phyloP scores from a whole-genome alignment of 495 filamentous ascomycete genomes.

The Aspergillus conjunctus region DNA sequence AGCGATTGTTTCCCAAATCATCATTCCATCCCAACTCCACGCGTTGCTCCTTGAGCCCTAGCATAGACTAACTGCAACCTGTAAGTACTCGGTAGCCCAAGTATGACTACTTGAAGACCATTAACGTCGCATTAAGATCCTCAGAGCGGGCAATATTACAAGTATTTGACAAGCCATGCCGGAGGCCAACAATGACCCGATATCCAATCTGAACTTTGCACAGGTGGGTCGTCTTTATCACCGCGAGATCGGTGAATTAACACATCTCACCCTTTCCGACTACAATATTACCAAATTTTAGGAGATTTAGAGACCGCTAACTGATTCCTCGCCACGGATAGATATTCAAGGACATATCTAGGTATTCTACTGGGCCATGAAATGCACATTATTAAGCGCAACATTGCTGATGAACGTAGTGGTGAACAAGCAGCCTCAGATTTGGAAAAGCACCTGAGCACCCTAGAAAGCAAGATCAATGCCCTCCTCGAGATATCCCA shows the following conservation, averaged over 20 bases:
- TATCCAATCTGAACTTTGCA: not conserved
- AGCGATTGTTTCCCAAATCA: no score
- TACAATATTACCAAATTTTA: not conserved
- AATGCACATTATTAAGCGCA: not conserved
- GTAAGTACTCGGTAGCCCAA: no score
- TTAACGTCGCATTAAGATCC: no score
- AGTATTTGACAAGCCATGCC: constrained; percentile 9
- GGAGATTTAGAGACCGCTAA: not conserved
- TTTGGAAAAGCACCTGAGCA: constrained; percentile 56
- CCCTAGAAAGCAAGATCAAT: constrained; percentile 60
- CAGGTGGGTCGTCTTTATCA: not conserved
- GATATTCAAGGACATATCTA: constrained; percentile 9
- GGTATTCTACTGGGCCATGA: not conserved
- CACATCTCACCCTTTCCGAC: constrained; percentile 22
- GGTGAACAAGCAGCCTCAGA: constrained; percentile 60
- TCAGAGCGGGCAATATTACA: not conserved
- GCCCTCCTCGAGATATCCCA: constrained; percentile 55
- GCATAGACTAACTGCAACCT: no score
- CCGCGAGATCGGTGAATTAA: not conserved
- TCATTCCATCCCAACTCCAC: no score
- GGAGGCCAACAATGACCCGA: not conserved
- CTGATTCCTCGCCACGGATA: not conserved
- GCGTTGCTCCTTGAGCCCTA: no score
- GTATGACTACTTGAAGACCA: no score
- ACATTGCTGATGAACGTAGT: constrained; percentile 28